phyloP scores from a whole-genome alignment of 1,284 basidiomycete species.

The Ganoderma boninense region DNA sequence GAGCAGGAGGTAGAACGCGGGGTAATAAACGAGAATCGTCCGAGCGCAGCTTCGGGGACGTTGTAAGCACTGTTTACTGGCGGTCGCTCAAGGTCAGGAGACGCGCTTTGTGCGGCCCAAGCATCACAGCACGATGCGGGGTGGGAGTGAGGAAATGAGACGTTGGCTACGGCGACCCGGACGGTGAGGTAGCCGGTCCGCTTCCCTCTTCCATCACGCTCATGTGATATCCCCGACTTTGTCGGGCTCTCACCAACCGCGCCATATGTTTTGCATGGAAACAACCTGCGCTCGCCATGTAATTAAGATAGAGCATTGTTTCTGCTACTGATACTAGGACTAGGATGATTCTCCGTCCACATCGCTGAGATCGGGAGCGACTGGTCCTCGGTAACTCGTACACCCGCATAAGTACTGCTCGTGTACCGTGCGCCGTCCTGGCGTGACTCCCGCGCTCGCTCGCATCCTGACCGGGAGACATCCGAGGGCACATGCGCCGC shows the following conservation, averaged over 20 bases:
- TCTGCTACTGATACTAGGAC: too few species aligned
- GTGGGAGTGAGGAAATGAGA: not conserved
- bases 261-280: too few species aligned
- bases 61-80: not conserved
- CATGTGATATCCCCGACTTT: slow-evolving; percentile 11
- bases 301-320: too few species aligned
- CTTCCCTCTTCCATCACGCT: not conserved
- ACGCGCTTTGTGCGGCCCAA: not conserved
- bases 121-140: not conserved
- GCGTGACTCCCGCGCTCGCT: not conserved
- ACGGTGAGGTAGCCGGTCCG: slow-evolving; percentile 5
- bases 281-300: too few species aligned
- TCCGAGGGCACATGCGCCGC: not conserved
- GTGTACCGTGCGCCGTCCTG: too few species aligned
- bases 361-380: too few species aligned
- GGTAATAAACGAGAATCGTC: slow-evolving; percentile 8
- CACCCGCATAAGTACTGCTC: too few species aligned
- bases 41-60: slow-evolving; percentile 4
- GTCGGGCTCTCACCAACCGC: not conserved
- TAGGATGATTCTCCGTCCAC: too few species aligned
- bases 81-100: not conserved
- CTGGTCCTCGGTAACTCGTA: too few species aligned
- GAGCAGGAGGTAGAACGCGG: not conserved
- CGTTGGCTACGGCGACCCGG: not conserved
- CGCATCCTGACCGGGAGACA: too few species aligned